A percentile compares a stretch with the other conserved stretches of the same genome.
These are phyloP conservation scores for Leucosporidium creatinivorum DNA, from an alignment of 768 basidiomycete genomes.

Conservation along the genomic window DNA sequence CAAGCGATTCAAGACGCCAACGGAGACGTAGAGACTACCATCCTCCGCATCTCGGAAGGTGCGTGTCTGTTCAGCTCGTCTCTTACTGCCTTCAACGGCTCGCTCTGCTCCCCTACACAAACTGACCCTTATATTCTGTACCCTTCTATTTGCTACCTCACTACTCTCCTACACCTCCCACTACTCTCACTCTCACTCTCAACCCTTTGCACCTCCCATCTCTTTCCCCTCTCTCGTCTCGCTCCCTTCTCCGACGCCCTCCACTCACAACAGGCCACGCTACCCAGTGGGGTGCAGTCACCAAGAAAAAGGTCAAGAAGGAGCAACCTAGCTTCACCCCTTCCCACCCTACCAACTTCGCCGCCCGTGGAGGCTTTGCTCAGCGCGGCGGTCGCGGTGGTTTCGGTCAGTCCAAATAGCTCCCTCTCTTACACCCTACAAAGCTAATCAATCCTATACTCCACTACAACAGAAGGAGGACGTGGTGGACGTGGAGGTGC, in stretches of 20 bases:
- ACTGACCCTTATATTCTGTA: too few species aligned
- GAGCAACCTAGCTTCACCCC: background rate
- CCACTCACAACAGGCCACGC: conserved; percentile 24
- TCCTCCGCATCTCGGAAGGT: conserved; percentile 33
- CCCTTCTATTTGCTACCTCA: background rate
- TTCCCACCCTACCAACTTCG: background rate
- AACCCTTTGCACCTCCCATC: background rate
- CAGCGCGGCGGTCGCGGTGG: background rate
- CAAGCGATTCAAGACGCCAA: conserved; percentile 30
- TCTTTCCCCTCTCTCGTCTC: background rate
- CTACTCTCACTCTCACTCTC: background rate
- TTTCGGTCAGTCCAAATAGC: background rate
- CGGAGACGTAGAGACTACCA: conserved; percentile 33
- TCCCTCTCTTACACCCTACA: background rate
- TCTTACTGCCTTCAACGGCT: background rate
- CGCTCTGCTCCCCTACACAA: background rate
- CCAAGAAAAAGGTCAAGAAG: conserved; percentile 36
- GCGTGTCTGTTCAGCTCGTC: background rate
- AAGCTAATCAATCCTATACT: too few species aligned
- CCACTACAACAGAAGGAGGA: background rate
- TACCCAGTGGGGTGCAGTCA: conserved; percentile 32
- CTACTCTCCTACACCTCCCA: background rate
- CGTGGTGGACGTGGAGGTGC: conserved; percentile 6
- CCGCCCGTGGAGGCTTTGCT: background rate
- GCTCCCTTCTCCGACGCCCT: background rate